Base-by-base conservation (phyloP, 1,284 basidiomycete species). In the Xerocomus amazonicus region DNA sequence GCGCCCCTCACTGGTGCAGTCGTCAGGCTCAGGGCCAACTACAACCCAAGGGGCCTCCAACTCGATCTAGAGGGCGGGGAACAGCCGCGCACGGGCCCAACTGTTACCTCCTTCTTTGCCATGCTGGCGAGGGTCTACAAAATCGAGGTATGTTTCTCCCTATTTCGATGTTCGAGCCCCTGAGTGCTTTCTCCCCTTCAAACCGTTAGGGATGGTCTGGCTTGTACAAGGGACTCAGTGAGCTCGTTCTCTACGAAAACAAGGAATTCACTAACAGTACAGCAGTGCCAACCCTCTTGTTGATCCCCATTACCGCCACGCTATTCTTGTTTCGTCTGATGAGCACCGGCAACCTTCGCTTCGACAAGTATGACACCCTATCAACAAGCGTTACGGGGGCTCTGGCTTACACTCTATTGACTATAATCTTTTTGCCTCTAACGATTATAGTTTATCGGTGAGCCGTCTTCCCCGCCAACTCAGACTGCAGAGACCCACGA, bases 21-120 rank as follows among this genome's bases (percentile, higher is more conserved):
- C 39, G 27, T 41, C 27, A 41, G 39, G 39, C 39, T 87, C 61
- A 75, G 87, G 67, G 87, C 87, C 16, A 88, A 89, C 59, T 90
- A 87, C 70, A 88, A 87, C 60, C 87, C 87, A 3, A 87, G 84
- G 64, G 87, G 87, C 29, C 80, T 94, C 12, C 88, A 88, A 38
- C 74, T 92, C 27, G 39, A 41, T 28, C 39, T 27, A 29, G 39
- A 41, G 39, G 39, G n/a, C 3, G 27, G 27, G 27, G 39, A 41
- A 17, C n/a, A 29, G 10, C 27, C 27, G 12, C 27, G 27, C n/a
- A 29, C 27, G 12, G 19, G 19, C 13, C 26, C 27, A 10, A 26
- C 12, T 17, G 12, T 41, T 9, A 41, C 39, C n/a, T 39, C 38
- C 14, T 41, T 41, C 39, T 41, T 41, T 29, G 27, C 39, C 8